Percentiles rank a stretch among this genome's conserved stretches.
phyloP scores from a whole-genome alignment of 768 basidiomycete species.

The Mycena albidolilacea region DNA sequence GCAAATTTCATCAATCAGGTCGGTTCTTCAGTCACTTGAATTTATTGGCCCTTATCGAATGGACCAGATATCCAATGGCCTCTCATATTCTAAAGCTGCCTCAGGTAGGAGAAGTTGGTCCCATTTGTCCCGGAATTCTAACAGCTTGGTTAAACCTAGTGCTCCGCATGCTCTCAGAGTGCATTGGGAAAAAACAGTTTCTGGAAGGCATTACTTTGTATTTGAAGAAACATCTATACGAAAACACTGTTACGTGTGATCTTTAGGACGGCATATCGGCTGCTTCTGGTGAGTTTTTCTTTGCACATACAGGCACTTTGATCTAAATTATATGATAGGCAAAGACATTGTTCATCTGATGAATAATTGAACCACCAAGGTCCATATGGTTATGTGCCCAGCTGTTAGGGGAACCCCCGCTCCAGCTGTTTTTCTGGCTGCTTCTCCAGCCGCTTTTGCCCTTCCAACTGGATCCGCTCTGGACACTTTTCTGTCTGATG shows the following conservation, averaged over 20 bases:
- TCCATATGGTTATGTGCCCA: conserved; percentile 37
- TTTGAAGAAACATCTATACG: conserved; percentile 90
- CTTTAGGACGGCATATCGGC: conserved; percentile 89
- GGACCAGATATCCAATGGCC: conserved; percentile 84
- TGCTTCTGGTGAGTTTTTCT: conserved; percentile 66
- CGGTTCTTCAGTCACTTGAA: neutral
- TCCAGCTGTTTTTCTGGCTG: no score
- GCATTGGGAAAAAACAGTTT: conserved; percentile 91
- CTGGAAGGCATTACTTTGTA: conserved; percentile 91
- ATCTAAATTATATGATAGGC: conserved; percentile 48
- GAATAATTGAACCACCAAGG: conserved; percentile 93
- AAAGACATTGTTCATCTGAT: conserved; percentile 85
- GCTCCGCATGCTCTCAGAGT: conserved; percentile 91
- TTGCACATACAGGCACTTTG: conserved; percentile 30
- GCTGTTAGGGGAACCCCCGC: no score
- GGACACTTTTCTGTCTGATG: no score
- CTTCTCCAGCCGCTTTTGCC: no score
- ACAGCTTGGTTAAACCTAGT: conserved; percentile 59
- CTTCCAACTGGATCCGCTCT: no score
- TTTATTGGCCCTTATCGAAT: neutral
- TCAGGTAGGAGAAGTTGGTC: conserved; percentile 61
- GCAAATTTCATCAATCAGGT: conserved; percentile 81
- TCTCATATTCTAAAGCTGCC: conserved; percentile 90
- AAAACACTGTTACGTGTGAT: conserved; percentile 87
- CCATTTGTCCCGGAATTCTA: neutral